Base-by-base conservation (phyloP, 805 yeast species). In the Kodamaea kakaduensis region DNA sequence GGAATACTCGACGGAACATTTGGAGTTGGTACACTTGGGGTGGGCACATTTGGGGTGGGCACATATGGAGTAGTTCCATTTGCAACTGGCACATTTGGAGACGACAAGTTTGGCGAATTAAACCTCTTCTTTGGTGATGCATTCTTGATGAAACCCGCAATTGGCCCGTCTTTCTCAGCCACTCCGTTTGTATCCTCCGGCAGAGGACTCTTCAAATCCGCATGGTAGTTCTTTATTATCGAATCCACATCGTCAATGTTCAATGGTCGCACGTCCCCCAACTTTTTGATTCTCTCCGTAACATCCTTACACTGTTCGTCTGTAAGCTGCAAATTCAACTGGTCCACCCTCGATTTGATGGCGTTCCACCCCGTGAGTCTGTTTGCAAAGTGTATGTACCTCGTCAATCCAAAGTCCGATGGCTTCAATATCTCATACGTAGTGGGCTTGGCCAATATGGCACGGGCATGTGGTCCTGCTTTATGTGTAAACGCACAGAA, bases 291-390 rank as follows among this genome's bases (percentile, higher is more conserved):
- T 58, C 73, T 73, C 44, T 55, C 53, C 4, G 81, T 75, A 26
- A 75, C 77, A 48, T 65, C 73, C 58, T 75, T 75, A 52, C 74
- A 64, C 58, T 75, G 80, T 39, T 71, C 77, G 50, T 75, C 81
- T 29, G 75, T 62, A 52, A 75, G 60, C 46, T 71, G 59, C 58
- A 75, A 62, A 51, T 75, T 75, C 60, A 75, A 65, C 50, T 75
- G 80, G 51, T 75, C 80, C 35, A 75, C 79, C 59, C 81, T 67
- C 23, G 77, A 66, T 54, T 75, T 75, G 57, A 75, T 75, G 23
- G 80, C 81, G 50, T 74, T 75, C 81, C 81, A 75, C 22, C 81
- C 81, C 9, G 81, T 75, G 52, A 75, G 64, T 52, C 79, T 63
- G 61, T 73, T 74, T 43, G 80, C 80, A 47, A 75, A 75, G 52